Percentiles rank a stretch among this genome's conserved stretches.
Evolutionary conservation across 495 filamentous ascomycete genomes (phyloP).

Genomic region (Hypoxylon lenormandii): DNA sequence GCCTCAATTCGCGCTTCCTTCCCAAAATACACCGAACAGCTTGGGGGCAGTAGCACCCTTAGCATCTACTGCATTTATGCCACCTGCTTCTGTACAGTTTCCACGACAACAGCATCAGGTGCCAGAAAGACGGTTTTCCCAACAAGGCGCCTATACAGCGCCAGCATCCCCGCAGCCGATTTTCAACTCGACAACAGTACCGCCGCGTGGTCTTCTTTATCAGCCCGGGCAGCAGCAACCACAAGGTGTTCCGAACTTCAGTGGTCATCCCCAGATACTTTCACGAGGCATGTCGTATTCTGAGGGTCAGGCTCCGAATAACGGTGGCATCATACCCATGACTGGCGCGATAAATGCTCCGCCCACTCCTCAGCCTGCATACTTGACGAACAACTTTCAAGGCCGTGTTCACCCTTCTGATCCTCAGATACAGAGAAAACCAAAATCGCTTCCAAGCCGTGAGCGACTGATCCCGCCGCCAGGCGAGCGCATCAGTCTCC

Average conservation of each 20-base stretch:
- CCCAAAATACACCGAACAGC: background rate
- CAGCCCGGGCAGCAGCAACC: background rate
- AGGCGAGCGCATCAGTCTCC: constrained; percentile 30
- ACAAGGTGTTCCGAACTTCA: constrained; percentile 6
- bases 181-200: background rate
- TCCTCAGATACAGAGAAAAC: background rate
- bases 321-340: background rate
- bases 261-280: background rate
- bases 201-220: background rate
- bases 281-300: background rate
- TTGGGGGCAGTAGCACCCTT: background rate
- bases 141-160: background rate
- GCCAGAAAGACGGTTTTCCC: constrained; percentile 5
- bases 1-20: constrained; percentile 6
- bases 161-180: background rate
- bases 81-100: background rate
- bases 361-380: background rate
- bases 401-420: background rate
- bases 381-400: background rate
- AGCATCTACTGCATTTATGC: background rate
- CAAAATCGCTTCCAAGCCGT: background rate
- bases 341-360: background rate
- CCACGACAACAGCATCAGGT: constrained; percentile 8
- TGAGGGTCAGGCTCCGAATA: background rate
- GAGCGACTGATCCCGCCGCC: constrained; percentile 53